Percentiles rank a stretch among this genome's conserved stretches.
These are phyloP conservation scores for Apiosordaria backusii DNA, from an alignment of 495 filamentous ascomycete genomes.

Conservation along the genomic window DNA sequence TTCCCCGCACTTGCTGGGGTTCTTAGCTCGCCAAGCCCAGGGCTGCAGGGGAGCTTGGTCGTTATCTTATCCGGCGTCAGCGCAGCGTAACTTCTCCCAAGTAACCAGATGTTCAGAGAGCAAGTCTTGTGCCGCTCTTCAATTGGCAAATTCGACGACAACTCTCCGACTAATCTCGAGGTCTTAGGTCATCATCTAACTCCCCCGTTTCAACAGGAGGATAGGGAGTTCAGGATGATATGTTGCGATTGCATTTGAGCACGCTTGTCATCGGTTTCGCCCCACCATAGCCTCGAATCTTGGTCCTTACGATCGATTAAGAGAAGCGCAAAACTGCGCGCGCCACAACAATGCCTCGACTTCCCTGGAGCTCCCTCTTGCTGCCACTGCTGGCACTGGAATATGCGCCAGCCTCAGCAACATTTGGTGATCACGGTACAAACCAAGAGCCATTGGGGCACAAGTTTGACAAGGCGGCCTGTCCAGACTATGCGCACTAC, in stretches of 20 bases:
- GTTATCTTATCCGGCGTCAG: not conserved
- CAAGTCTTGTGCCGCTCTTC: not conserved
- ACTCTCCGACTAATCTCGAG: not conserved
- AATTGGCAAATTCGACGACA: not conserved
- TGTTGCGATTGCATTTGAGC: not conserved
- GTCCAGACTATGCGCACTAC: constrained; percentile 54
- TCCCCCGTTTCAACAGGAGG: not conserved
- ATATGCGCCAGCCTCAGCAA: constrained; percentile 14
- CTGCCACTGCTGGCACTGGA: constrained; percentile 19
- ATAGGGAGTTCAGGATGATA: not conserved
- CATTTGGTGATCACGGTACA: constrained; percentile 12
- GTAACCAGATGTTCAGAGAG: constrained; percentile 4
- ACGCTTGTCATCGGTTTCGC: not conserved
- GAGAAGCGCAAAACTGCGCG: not conserved
- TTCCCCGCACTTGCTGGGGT: not conserved
- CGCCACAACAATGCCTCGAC: constrained; percentile 15
- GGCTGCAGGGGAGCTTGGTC: not conserved
- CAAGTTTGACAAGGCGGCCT: constrained; percentile 32
- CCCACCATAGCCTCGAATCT: not conserved
- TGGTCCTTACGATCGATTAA: too few relatives aligned
- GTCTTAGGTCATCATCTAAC: not conserved
- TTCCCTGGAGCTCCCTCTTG: constrained; percentile 15
- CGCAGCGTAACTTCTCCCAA: not conserved
- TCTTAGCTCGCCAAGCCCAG: not conserved
- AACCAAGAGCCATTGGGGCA: constrained; percentile 25